Evolutionary conservation across 768 basidiomycete genomes (phyloP).

Genomic region (Boletus subcaerulescens): DNA sequence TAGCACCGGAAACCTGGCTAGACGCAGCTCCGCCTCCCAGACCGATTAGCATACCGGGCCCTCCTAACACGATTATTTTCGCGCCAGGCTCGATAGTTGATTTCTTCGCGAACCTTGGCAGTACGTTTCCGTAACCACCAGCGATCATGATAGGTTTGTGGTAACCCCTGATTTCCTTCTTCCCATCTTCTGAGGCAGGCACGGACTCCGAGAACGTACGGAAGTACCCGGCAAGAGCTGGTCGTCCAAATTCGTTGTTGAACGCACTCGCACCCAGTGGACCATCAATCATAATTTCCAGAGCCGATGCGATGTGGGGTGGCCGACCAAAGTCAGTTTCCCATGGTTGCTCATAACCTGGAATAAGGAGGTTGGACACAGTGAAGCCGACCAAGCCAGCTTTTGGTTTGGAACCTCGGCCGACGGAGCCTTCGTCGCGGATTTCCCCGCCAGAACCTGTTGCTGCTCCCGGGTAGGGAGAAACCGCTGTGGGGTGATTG

Average conservation of each 20-base stretch:
- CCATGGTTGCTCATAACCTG: constrained; percentile 91
- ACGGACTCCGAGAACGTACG: constrained; percentile 88
- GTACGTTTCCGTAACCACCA: constrained; percentile 93
- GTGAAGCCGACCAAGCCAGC: constrained; percentile 93
- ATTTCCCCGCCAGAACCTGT: constrained; percentile 99
- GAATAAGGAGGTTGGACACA: constrained; percentile 90
- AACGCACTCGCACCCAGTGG: constrained; percentile 94
- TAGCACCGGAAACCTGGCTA: constrained; percentile 87
- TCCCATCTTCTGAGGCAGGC: constrained; percentile 47
- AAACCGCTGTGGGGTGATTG: constrained; percentile 98
- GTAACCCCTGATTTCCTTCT: constrained; percentile 80
- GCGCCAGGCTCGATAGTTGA: constrained; percentile 73
- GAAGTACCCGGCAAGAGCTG: constrained; percentile 90
- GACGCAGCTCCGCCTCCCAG: constrained; percentile 96
- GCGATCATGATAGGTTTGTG: constrained; percentile 99
- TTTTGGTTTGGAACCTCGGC: constrained; percentile 93
- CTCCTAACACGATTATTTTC: constrained; percentile 89
- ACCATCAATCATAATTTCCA: constrained; percentile 97
- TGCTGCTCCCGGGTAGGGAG: constrained; percentile 97
- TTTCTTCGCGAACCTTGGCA: constrained; percentile 80
- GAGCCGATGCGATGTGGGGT: constrained; percentile 83
- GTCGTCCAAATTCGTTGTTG: constrained; percentile 98
- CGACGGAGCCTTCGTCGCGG: constrained; percentile 95
- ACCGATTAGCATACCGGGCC: constrained; percentile 94
- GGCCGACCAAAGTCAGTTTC: constrained; percentile 93